These are phyloP conservation scores for Martensiomyces pterosporus DNA, from an alignment of 192 early-diverging fungal genomes.

Conservation along the genomic window DNA sequence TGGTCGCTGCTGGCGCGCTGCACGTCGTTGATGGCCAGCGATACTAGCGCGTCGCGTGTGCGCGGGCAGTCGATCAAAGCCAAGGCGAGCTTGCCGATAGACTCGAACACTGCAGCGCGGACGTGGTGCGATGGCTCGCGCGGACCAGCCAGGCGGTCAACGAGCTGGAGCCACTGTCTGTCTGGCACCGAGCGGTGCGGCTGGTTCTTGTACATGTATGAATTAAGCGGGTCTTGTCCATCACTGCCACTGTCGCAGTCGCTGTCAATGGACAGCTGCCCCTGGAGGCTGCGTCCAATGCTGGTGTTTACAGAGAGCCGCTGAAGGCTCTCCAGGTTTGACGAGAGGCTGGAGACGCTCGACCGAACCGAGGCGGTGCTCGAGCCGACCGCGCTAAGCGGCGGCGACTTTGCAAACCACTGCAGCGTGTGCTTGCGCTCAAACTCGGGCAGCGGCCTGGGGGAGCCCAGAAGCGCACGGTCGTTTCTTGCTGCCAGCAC, in stretches of 20 bases:
- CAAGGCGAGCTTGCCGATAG: conserved; percentile 35
- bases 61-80: conserved; percentile 41
- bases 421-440: conserved; percentile 32
- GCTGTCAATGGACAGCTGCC: too few species aligned
- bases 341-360: too few species aligned
- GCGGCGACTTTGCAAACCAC: conserved; percentile 9
- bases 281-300: too few species aligned
- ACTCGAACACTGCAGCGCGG: conserved; percentile 47
- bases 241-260: background rate
- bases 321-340: too few species aligned
- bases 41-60: conserved; percentile 34
- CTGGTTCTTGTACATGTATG: conserved; percentile 21
- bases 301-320: background rate
- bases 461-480: background rate
- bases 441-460: background rate
- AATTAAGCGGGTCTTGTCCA: conserved; percentile 2
- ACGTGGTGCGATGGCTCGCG: conserved; percentile 51
- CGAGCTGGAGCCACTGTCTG: conserved; percentile 45
- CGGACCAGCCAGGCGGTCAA: conserved; percentile 36
- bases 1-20: conserved; percentile 20
- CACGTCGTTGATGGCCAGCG: conserved; percentile 30
- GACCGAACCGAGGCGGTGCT: too few species aligned
- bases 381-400: too few species aligned
- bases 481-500: conserved; percentile 26
- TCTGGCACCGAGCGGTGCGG: conserved; percentile 30